phyloP scores from a whole-genome alignment of 176 grass and related monocot genomes.

The Poa pratensis region DNA sequence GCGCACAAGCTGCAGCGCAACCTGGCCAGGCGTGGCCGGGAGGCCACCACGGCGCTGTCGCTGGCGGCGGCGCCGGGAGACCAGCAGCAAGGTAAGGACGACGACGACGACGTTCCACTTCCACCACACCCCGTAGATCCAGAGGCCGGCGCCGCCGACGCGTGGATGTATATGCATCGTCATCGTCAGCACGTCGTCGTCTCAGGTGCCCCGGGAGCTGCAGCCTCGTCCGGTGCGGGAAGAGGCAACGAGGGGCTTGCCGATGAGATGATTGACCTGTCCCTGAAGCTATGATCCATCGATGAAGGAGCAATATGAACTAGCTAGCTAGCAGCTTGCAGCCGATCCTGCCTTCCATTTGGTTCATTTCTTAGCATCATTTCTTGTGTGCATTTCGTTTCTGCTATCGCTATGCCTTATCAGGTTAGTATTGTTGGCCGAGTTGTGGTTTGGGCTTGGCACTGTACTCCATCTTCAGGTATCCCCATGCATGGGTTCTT shows the following conservation, averaged over 20 bases:
- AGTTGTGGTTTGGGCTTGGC: constrained; percentile 9
- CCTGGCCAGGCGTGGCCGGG: constrained; percentile 57
- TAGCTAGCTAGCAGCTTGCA: not conserved
- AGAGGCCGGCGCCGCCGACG: constrained; percentile 2
- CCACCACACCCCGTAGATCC: constrained; percentile 12
- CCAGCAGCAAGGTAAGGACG: constrained; percentile 2
- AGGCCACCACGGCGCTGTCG: constrained; percentile 21
- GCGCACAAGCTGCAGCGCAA: constrained; percentile 73
- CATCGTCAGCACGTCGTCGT: not conserved
- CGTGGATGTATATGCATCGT: not conserved
- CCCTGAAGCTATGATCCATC: constrained; percentile 61
- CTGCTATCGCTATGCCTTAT: constrained; percentile 2
- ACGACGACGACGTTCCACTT: not conserved
- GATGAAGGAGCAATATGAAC: not conserved
- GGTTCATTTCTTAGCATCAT: constrained; percentile 45
- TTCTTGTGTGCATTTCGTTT: constrained; percentile 38
- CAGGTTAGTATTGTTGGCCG: constrained; percentile 37
- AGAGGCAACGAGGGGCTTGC: constrained; percentile 12
- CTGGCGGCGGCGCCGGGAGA: not conserved
- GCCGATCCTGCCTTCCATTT: not conserved
- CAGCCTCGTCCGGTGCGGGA: constrained; percentile 12
- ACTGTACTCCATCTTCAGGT: constrained; percentile 35
- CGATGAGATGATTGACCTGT: constrained; percentile 65
- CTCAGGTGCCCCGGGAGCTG: not conserved
- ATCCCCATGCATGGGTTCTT: constrained; percentile 20